Evolutionary conservation across 83 land plant genomes (phyloP), one percentile per base, ranked within the genome.

Genomic region (Diphasiastrum complanatum): DNA sequence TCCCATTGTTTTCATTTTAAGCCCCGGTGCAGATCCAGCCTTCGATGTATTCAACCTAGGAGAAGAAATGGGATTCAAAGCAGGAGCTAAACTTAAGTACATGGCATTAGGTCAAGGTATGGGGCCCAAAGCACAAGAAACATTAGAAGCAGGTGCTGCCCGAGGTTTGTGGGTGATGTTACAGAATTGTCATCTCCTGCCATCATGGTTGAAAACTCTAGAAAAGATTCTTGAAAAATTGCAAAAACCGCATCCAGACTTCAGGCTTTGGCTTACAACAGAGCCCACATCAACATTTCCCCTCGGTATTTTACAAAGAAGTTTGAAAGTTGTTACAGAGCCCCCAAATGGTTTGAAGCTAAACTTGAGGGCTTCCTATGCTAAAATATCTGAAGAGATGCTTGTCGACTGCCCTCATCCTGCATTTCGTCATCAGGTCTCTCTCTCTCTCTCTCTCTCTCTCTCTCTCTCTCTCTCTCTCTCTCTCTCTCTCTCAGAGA

Each of bases 101-200:
- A 74, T 74, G 77, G 77, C 77, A 33, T 51, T 74, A 14, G 77
- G 77, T 23, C 77, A 74, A 53, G 77, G 77, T 22, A 74, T 74
- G 77, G 77, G 77, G 8, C 77, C 77, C 6, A 74, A 74, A 26
- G 77, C 77, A n/a, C 55, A 48, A 26, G 77, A 74, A 35, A 54
- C 29, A 38, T 12, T 74, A 6, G 73, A 74, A 19, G 57, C 45
- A 32, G 77, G 77, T 27, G 50, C 77, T 22, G 57, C 65, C 2
- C 34, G 61, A 29, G 77, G 77, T 12, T 36, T 74, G 23, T 74
- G 77, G 77, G 73, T 74, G 0, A 74, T 74, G 77, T 65, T 74
- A n/a, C 77, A 74, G 37, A 74, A 74, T 31, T 74, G 77, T 61
- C 77, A 74, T 36, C 47, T 74, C 40, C 62, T 74, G 8, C 77